Evolutionary conservation across 768 basidiomycete genomes (phyloP).

Genomic region (Mycena albidolilacea): DNA sequence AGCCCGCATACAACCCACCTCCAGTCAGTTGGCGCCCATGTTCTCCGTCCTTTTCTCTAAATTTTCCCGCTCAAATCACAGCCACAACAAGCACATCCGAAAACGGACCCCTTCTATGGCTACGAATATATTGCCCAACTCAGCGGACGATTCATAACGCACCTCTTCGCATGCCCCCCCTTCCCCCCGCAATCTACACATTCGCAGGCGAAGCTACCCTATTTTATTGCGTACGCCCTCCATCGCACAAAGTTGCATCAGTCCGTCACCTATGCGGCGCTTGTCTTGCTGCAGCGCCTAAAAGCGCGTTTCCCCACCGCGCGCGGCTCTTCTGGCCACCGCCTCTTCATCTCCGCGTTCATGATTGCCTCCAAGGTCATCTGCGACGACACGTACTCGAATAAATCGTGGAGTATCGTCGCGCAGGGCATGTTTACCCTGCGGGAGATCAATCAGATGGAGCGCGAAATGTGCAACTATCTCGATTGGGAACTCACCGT

Average conservation of each 20-base stretch:
- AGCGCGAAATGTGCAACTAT: slow-evolving; percentile 93
- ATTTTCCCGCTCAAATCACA: slow-evolving; percentile 39
- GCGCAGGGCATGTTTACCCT: slow-evolving; percentile 90
- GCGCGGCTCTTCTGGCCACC: slow-evolving; percentile 90
- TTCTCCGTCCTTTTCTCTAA: slow-evolving; percentile 15
- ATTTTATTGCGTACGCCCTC: slow-evolving; percentile 90
- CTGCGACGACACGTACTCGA: slow-evolving; percentile 94
- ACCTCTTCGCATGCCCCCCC: slow-evolving; percentile 90
- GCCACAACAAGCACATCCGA: slow-evolving; percentile 46
- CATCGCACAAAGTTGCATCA: slow-evolving; percentile 85
- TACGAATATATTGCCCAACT: slow-evolving; percentile 81
- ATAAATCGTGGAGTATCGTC: slow-evolving; percentile 94
- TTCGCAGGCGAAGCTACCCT: slow-evolving; percentile 74
- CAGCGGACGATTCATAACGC: slow-evolving; percentile 85
- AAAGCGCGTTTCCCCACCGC: slow-evolving; percentile 95
- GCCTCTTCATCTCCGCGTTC: slow-evolving; percentile 91
- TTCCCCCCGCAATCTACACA: slow-evolving; percentile 73
- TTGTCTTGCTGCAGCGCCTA: slow-evolving; percentile 81
- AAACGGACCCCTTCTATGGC: slow-evolving; percentile 77
- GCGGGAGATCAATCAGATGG: slow-evolving; percentile 97
- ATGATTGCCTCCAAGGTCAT: slow-evolving; percentile 96
- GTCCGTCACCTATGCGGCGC: slow-evolving; percentile 79
- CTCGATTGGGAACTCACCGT: slow-evolving; percentile 93
- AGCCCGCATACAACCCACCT: slow-evolving; percentile 37
- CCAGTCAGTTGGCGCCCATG: slow-evolving; percentile 34